Base-by-base conservation (phyloP, 768 basidiomycete species). In the Strobilomyces confusus region DNA sequence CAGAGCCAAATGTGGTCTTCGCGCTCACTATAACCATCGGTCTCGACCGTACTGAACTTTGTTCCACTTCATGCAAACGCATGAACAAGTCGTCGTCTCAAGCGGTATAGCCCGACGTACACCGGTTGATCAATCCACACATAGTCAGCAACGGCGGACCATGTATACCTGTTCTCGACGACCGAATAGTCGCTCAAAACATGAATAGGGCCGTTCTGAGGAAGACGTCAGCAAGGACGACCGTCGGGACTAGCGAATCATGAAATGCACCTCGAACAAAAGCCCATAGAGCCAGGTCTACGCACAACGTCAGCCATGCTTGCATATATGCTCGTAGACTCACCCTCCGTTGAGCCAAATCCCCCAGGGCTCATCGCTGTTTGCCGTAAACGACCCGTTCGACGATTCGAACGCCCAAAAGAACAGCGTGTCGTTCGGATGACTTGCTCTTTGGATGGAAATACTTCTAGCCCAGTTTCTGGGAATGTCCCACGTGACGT, bases 81-180 rank as follows among this genome's bases (percentile, higher is more conserved):
- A n/a, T n/a, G n/a, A n/a, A n/a, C n/a, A n/a, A n/a, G n/a, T n/a
- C n/a, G n/a, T n/a, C n/a, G n/a, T n/a, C n/a, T n/a, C n/a, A n/a
- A n/a, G n/a, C n/a, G n/a, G n/a, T n/a, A n/a, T n/a, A n/a, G n/a
- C n/a, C n/a, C n/a, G 38, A 60, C 73, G 2, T 62, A 72, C 63
- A 85, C 85, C 47, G 86, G 87, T 52, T 87, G 83, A 60, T 89
- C 87, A 46, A 89, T 72, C 83, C 83, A 87, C 48, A 88, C 77
- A 57, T 80, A 82, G 33, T 53, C 60, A 5, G 82, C 78, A 23
- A 86, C 58, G 33, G 70, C 75, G 51, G 77, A 69, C 81, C 83
- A 87, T 57, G 79, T 75, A 63, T 80, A 77, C 4, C 73, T 63
- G 58, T 87, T 87, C 15, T 72, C 59, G 17, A 67, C 66, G 1